These are phyloP conservation scores for Chlorella vulgaris DNA, from an alignment of 139 green algal genomes.

Conservation along the genomic window DNA sequence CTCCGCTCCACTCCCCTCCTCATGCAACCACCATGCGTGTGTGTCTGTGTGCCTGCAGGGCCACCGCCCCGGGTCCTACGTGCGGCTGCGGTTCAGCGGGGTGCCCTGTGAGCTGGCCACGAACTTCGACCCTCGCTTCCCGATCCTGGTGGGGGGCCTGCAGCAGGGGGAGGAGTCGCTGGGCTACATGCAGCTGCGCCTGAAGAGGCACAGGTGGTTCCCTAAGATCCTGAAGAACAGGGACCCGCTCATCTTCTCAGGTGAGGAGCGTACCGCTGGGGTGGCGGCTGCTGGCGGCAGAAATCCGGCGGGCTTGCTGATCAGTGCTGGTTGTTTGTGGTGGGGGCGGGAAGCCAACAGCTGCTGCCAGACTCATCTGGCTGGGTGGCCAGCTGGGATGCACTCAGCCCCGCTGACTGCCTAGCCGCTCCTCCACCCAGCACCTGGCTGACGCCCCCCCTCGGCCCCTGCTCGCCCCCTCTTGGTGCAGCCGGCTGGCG, in stretches of 20 bases:
- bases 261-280: background rate
- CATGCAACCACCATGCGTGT: background rate
- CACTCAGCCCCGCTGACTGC: too few species aligned
- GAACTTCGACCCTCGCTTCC: conserved; percentile 79
- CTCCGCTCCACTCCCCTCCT: background rate
- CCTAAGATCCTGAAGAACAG: conserved; percentile 87
- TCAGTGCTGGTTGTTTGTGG: background rate
- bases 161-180: conserved; percentile 79
- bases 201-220: conserved; percentile 87
- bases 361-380: too few species aligned
- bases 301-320: background rate
- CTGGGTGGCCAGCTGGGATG: background rate
- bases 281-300: too few species aligned
- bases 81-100: conserved; percentile 85
- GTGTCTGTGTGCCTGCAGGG: conserved; percentile 13
- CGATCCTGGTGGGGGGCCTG: conserved; percentile 90
- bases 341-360: too few species aligned
- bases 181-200: conserved; percentile 84
- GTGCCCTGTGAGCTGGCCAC: conserved; percentile 91
- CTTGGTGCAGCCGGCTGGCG: conserved; percentile 80
- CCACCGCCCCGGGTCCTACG: conserved; percentile 81
- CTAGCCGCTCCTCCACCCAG: too few species aligned
- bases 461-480: background rate
- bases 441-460: too few species aligned
- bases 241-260: conserved; percentile 92